Evolutionary conservation across 441 rosid species (phyloP).

Genomic region (Pelargonium hybrid): DNA sequence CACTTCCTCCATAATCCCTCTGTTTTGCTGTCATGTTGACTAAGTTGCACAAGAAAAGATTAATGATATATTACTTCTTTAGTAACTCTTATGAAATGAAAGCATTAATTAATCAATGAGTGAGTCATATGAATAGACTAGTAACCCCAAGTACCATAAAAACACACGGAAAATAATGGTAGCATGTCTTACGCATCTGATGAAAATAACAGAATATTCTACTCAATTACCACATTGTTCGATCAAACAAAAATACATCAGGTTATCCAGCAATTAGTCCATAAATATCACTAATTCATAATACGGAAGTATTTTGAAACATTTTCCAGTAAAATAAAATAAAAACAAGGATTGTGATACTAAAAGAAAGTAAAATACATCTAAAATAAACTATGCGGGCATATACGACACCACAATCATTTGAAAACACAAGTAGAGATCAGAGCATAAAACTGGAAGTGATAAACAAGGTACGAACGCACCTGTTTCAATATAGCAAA

Average conservation of each 20-base stretch:
- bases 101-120: background rate
- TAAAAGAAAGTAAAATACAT: background rate
- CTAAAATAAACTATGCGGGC: background rate
- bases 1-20: constrained; percentile 87
- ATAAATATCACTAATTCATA: background rate
- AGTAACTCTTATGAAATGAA: background rate
- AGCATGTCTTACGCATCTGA: background rate
- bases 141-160: background rate
- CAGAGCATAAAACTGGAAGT: background rate
- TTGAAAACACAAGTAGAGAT: background rate
- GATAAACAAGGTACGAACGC: constrained; percentile 9
- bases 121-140: background rate
- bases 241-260: background rate
- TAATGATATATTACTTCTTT: constrained; percentile 12
- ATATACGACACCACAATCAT: background rate
- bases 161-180: background rate
- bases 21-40: constrained; percentile 61
- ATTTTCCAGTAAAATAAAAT: background rate
- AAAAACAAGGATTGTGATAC: background rate
- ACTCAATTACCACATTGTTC: background rate
- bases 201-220: background rate
- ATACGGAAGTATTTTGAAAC: background rate
- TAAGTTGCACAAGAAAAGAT: constrained; percentile 29
- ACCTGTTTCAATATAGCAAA: constrained; percentile 96
- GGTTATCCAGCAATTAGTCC: background rate